Conservation (phyloP, 495 filamentous ascomycete genomes). For the Penicillium longicatenatum region DNA sequence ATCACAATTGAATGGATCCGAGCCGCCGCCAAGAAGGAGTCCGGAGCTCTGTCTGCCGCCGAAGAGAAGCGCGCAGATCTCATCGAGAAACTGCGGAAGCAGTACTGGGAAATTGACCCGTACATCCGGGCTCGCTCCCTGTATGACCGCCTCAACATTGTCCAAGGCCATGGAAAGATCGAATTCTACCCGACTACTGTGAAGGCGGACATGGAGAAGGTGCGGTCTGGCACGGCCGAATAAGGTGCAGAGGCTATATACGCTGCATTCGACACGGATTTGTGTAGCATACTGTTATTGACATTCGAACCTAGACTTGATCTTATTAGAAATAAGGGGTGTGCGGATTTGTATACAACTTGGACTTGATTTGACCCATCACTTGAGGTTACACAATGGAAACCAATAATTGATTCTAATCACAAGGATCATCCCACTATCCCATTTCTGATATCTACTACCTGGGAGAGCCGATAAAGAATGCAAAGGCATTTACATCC, state of each 20-base stretch:
- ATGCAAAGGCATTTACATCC: slow-evolving; percentile 63
- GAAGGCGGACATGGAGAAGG: slow-evolving; percentile 22
- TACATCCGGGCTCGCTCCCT: slow-evolving; percentile 70
- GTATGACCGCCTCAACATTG: slow-evolving; percentile 74
- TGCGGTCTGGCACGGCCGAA: slow-evolving; percentile 39
- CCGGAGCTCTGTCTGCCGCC: slow-evolving; percentile 46
- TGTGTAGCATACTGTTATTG: background rate
- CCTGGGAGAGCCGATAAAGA: background rate
- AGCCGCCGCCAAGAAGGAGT: slow-evolving; percentile 48
- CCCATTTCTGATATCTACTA: background rate
- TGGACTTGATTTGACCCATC: background rate
- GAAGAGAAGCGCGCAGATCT: slow-evolving; percentile 60
- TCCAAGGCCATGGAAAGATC: slow-evolving; percentile 64
- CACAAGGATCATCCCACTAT: background rate
- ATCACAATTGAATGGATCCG: slow-evolving; percentile 71
- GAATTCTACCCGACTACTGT: slow-evolving; percentile 61
- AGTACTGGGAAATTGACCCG: slow-evolving; percentile 85
- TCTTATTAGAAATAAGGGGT: background rate
- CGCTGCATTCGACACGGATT: background rate
- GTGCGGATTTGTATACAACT: background rate
- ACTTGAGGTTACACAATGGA: background rate
- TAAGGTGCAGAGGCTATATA: slow-evolving; percentile 1
- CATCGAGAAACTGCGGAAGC: slow-evolving; percentile 60
- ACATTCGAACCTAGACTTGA: background rate
- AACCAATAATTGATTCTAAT: background rate